These are phyloP conservation scores for Gigaspora rosea DNA, from an alignment of 192 early-diverging fungal genomes.

Conservation along the genomic window DNA sequence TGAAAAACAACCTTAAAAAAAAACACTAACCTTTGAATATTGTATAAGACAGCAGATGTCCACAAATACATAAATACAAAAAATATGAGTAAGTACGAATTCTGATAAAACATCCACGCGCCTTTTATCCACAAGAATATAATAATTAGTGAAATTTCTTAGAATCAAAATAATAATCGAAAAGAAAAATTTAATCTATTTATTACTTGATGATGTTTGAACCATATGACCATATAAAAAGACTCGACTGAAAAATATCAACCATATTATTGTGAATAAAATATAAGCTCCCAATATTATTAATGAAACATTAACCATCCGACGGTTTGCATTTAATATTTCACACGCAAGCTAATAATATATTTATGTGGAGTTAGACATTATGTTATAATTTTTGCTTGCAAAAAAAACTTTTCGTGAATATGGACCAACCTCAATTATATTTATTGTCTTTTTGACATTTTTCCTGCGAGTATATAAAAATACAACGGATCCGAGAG, in stretches of 20 bases:
- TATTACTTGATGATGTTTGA: neutral
- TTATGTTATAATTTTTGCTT: no score
- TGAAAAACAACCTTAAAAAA: no score
- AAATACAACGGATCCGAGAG: constrained; percentile 41
- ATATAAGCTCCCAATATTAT: constrained; percentile 57
- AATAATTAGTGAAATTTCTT: neutral
- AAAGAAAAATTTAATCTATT: neutral
- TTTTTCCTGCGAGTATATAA: constrained; percentile 43
- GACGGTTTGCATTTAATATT: constrained; percentile 69
- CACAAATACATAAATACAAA: constrained; percentile 76
- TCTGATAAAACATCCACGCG: constrained; percentile 54
- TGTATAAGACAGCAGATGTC: constrained; percentile 69
- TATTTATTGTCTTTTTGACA: constrained; percentile 45
- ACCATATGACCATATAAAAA: constrained; percentile 57
- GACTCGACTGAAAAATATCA: constrained; percentile 64
- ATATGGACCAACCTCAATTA: no score
- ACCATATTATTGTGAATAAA: constrained; percentile 65
- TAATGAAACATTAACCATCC: constrained; percentile 65
- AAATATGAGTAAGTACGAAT: constrained; percentile 50
- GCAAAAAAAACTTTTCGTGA: no score
- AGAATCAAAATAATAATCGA: no score
- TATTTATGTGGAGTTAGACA: no score
- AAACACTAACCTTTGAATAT: constrained; percentile 49
- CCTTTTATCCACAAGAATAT: constrained; percentile 16
- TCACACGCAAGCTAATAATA: constrained; percentile 70